A percentile compares a stretch with the other conserved stretches of the same genome.
Evolutionary conservation across 1,139 yeast species (phyloP).

Genomic region (Nakaseomyces uthaithaninus): DNA sequence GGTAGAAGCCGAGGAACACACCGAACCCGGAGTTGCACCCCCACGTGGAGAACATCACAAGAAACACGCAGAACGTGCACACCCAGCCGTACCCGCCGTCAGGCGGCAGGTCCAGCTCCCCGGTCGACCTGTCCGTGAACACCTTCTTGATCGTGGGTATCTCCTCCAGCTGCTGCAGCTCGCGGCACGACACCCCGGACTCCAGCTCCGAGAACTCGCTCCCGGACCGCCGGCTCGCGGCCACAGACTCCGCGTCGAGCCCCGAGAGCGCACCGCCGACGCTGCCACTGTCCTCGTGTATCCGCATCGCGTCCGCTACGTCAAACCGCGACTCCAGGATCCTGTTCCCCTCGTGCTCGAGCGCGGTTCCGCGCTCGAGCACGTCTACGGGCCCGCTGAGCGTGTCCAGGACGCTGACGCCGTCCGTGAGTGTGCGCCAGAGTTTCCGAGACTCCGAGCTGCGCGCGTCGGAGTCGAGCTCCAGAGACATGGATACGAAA

Average conservation of each 20-base stretch:
- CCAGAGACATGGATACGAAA: neutral
- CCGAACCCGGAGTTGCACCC: constrained; percentile 68
- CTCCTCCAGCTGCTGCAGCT: constrained; percentile 13
- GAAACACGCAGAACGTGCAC: constrained; percentile 46
- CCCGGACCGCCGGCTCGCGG: neutral
- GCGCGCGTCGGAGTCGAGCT: neutral
- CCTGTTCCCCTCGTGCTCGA: constrained; percentile 10
- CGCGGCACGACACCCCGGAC: constrained; percentile 4
- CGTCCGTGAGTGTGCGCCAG: constrained; percentile 4
- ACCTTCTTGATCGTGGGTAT: constrained; percentile 27
- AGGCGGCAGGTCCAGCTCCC: constrained; percentile 41
- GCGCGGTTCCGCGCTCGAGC: constrained; percentile 1
- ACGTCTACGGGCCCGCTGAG: neutral
- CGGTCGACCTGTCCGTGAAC: constrained; percentile 31
- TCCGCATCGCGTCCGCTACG: constrained; percentile 27
- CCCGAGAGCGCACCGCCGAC: constrained; percentile 14
- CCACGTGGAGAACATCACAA: constrained; percentile 58
- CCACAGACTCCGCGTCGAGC: constrained; percentile 4
- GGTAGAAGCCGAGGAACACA: constrained; percentile 53
- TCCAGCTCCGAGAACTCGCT: neutral
- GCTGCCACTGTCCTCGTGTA: constrained; percentile 15
- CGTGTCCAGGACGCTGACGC: constrained; percentile 1
- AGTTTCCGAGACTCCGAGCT: neutral
- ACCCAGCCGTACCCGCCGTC: constrained; percentile 73
- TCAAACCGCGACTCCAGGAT: constrained; percentile 24